A percentile compares a stretch with the other conserved stretches of the same genome.
Conservation (phyloP, 192 early-diverging fungal genomes). For the Coemansia sp. region DNA sequence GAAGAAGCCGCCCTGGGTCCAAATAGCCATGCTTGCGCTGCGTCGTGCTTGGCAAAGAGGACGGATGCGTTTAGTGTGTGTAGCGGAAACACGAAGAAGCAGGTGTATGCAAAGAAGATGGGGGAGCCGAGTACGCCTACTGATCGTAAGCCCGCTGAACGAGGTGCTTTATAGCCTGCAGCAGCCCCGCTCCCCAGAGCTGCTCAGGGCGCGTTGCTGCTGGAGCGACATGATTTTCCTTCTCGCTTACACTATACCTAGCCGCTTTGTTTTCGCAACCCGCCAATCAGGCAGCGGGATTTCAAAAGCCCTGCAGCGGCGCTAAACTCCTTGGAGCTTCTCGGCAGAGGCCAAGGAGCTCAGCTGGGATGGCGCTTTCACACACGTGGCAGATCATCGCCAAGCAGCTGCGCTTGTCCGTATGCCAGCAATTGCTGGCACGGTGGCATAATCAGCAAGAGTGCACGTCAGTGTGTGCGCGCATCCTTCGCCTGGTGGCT, state of each 20-base stretch:
- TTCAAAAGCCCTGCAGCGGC: not conserved
- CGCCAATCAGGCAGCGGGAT: not conserved
- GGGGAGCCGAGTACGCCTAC: not conserved
- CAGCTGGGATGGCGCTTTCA: not conserved
- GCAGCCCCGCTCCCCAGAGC: too few species aligned
- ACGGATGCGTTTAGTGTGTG: not conserved
- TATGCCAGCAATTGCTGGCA: not conserved
- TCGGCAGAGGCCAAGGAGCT: not conserved
- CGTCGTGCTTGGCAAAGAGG: not conserved
- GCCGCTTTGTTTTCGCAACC: too few species aligned
- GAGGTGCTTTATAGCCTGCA: not conserved
- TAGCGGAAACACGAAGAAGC: not conserved
- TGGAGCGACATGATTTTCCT: too few species aligned
- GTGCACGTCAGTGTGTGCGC: not conserved
- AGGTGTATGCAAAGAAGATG: not conserved
- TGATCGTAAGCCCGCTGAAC: not conserved
- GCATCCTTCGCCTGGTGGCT: not conserved
- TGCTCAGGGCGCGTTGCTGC: too few species aligned
- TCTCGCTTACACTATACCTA: not conserved
- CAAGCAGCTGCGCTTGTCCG: not conserved
- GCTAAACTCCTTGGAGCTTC: not conserved
- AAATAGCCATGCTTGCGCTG: slow-evolving; percentile 39
- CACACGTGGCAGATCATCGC: not conserved
- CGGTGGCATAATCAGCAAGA: not conserved
- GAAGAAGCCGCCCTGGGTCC: slow-evolving; percentile 58